phyloP scores from a whole-genome alignment of 192 early-diverging fungal genomes.

The Rhizophagus clarus region DNA sequence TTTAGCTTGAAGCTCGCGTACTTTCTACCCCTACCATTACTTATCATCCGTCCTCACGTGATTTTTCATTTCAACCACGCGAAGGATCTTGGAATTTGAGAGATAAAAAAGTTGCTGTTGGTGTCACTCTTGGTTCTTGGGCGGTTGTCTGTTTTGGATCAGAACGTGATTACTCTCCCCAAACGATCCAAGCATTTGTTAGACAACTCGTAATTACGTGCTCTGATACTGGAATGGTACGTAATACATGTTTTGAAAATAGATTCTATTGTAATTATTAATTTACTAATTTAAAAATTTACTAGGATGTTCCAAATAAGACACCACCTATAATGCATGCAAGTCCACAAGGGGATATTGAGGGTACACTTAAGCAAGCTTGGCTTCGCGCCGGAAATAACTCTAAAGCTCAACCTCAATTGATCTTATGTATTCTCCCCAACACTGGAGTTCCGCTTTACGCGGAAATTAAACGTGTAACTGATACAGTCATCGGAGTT shows the following conservation, averaged over 20 bases:
- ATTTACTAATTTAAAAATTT: not conserved
- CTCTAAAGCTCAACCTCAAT: conserved; percentile 69
- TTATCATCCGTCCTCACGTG: conserved; percentile 44
- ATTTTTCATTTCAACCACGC: conserved; percentile 51
- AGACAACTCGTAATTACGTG: not conserved
- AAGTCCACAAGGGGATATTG: conserved; percentile 70
- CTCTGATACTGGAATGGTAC: conserved; percentile 62
- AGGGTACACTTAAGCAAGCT: conserved; percentile 67
- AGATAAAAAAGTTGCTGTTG: conserved; percentile 76
- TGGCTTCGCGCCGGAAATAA: conserved; percentile 71
- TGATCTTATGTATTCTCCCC: conserved; percentile 81
- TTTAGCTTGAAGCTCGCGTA: not conserved
- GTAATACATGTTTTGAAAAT: not conserved
- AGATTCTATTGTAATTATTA: too few relatives aligned
- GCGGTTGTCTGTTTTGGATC: conserved; percentile 76
- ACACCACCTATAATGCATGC: conserved; percentile 50
- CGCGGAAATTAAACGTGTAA: conserved; percentile 76
- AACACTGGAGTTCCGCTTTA: conserved; percentile 82
- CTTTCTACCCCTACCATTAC: not conserved
- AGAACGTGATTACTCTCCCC: conserved; percentile 59
- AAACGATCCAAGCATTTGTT: conserved; percentile 15
- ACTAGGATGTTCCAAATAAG: conserved; percentile 45
- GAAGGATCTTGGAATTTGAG: conserved; percentile 90
- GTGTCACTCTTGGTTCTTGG: conserved; percentile 81
- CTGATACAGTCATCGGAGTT: conserved; percentile 86